Percentiles rank a stretch among this genome's conserved stretches.
phyloP scores from a whole-genome alignment of 257 asterid species.

The Avicennia marina region DNA sequence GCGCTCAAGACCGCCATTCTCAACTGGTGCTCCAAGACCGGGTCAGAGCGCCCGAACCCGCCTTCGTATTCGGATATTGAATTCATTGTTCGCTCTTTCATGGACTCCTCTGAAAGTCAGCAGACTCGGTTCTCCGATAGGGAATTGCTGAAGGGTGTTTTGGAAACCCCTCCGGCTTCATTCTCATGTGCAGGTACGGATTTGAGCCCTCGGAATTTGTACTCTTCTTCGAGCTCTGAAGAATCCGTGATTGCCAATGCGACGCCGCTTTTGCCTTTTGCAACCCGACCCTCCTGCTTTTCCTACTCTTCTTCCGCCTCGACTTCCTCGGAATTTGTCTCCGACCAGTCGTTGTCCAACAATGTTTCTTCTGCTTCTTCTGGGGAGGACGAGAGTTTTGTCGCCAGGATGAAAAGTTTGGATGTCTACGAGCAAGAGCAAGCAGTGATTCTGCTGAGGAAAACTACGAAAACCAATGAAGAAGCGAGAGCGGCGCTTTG shows the following conservation, averaged over 20 bases:
- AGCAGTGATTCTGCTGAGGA: constrained; percentile 61
- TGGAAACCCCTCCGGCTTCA: constrained; percentile 33
- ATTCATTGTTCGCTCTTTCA: constrained; percentile 29
- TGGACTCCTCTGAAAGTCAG: not conserved
- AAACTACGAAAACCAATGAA: constrained; percentile 55
- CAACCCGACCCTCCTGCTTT: constrained; percentile 67
- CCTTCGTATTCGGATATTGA: constrained; percentile 49
- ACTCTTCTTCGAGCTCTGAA: constrained; percentile 68
- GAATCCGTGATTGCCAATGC: constrained; percentile 81
- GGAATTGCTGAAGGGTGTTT: constrained; percentile 41
- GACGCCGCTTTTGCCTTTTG: constrained; percentile 60
- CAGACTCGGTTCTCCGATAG: constrained; percentile 35
- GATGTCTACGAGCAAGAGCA: constrained; percentile 77
- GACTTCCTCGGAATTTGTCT: constrained; percentile 51
- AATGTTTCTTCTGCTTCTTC: constrained; percentile 19
- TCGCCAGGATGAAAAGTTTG: constrained; percentile 34
- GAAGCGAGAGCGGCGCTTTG: constrained; percentile 59
- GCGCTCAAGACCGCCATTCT: constrained; percentile 60
- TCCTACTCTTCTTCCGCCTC: constrained; percentile 60
- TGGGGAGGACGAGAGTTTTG: constrained; percentile 40
- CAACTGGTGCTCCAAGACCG: constrained; percentile 61
- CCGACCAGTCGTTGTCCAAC: constrained; percentile 21
- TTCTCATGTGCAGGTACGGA: constrained; percentile 56
- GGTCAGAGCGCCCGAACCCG: constrained; percentile 41
- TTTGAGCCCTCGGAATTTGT: constrained; percentile 31